phyloP scores from a whole-genome alignment of 73 alveolate species.

The Paramecium biaurelia region DNA sequence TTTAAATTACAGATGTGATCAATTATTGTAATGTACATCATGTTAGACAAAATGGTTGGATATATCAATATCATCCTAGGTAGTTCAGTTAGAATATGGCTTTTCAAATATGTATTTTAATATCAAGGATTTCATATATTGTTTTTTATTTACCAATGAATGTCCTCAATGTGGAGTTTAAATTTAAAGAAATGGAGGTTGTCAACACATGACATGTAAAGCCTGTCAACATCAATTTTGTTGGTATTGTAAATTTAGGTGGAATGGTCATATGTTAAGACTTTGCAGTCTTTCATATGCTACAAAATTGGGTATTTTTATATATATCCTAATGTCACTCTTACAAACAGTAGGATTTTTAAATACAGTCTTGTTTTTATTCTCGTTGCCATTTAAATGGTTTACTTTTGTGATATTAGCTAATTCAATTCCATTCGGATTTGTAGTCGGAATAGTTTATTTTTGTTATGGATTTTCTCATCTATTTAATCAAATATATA shows the following conservation, averaged over 20 bases:
- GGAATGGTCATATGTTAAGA: not conserved
- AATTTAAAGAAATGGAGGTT: slow-evolving; percentile 53
- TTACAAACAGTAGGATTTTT: not conserved
- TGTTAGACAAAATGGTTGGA: not conserved
- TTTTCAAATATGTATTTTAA: not conserved
- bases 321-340: not conserved
- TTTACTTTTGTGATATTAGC: not conserved
- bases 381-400: not conserved
- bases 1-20: slow-evolving; percentile 8
- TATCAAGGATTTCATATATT: slow-evolving; percentile 12
- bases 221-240: slow-evolving; percentile 50
- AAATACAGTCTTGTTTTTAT: not conserved
- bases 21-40: not conserved
- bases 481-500: not conserved
- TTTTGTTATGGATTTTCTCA: not conserved
- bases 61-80: too few species aligned
- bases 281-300: not conserved
- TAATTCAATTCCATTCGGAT: slow-evolving; percentile 11
- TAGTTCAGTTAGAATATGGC: not conserved
- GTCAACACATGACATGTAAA: slow-evolving; percentile 60
- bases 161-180: slow-evolving; percentile 56
- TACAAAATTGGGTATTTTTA: not conserved
- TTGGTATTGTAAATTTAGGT: slow-evolving; percentile 40
- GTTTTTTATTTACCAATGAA: not conserved
- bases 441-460: not conserved